These are phyloP conservation scores for Ophiostoma sp. DNA, from an alignment of 2,329 filamentous ascomycete species.

Conservation along the genomic window DNA sequence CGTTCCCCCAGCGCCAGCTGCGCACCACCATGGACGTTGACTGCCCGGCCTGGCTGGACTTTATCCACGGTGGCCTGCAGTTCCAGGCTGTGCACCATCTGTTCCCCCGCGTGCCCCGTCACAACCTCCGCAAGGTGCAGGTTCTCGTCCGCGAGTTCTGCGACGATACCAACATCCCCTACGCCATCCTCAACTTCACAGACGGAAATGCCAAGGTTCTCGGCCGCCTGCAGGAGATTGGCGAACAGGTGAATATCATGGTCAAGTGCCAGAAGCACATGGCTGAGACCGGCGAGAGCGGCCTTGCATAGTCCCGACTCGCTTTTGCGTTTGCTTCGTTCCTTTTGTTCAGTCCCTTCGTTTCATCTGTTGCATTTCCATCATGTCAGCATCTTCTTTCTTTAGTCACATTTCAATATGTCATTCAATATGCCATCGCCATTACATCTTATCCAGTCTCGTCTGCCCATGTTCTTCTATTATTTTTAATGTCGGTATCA, in stretches of 20 bases:
- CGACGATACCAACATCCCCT: conserved; percentile 57
- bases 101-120: conserved; percentile 61
- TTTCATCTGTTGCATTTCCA: neutral
- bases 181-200: conserved; percentile 55
- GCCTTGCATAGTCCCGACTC: conserved; percentile 28
- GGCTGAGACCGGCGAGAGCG: conserved; percentile 44
- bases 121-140: conserved; percentile 60
- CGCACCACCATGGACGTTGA: conserved; percentile 70
- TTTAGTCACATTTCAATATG: neutral
- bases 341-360: neutral
- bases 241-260: conserved; percentile 55
- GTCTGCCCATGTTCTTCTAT: neutral
- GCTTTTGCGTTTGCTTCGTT: too few species aligned
- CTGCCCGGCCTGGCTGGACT: conserved; percentile 66
- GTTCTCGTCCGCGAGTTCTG: conserved; percentile 57
- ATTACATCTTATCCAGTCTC: neutral
- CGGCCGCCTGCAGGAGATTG: conserved; percentile 49
- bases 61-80: conserved; percentile 65
- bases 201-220: conserved; percentile 55
- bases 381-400: neutral
- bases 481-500: neutral
- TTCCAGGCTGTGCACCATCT: conserved; percentile 69
- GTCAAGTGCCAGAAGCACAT: conserved; percentile 51
- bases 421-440: neutral
- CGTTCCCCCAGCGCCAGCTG: conserved; percentile 63